Conservation (phyloP, 108 stramenopile genomes). For the Mediolabrus comicus region DNA sequence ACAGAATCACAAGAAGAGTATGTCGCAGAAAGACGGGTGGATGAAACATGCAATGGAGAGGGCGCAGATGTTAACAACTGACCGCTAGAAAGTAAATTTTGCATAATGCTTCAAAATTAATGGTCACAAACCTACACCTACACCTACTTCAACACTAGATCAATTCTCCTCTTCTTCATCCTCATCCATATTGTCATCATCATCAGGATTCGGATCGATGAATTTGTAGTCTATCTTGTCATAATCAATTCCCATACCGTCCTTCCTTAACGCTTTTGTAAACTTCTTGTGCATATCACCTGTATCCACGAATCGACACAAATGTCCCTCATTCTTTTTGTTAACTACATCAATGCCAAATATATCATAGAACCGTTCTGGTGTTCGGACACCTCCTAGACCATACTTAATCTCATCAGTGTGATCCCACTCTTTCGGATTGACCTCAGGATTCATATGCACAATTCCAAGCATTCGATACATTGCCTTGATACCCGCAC, state of each 20-base stretch:
- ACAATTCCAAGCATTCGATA: constrained; percentile 80
- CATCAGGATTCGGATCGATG: constrained; percentile 13
- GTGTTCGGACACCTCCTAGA: constrained; percentile 75
- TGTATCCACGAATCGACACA: constrained; percentile 73
- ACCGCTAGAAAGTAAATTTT: constrained; percentile 46
- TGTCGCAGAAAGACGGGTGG: constrained; percentile 82
- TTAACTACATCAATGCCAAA: constrained; percentile 82
- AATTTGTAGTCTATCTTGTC: constrained; percentile 52
- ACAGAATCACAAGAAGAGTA: constrained; percentile 78
- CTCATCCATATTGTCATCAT: background rate
- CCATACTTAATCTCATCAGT: constrained; percentile 76
- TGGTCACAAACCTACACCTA: background rate
- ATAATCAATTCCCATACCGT: constrained; percentile 91
- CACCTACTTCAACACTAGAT: background rate
- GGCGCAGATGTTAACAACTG: constrained; percentile 66
- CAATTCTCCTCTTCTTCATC: background rate
- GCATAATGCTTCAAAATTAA: background rate
- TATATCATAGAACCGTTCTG: constrained; percentile 73
- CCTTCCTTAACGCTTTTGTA: constrained; percentile 44
- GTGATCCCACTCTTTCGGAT: constrained; percentile 48
- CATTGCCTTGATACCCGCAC: constrained; percentile 73
- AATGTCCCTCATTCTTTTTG: constrained; percentile 64
- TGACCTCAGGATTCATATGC: constrained; percentile 85
- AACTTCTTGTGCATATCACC: constrained; percentile 76
- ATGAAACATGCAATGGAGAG: constrained; percentile 69